A percentile compares a stretch with the other conserved stretches of the same genome.
These are phyloP conservation scores for Cercophora sp. DNA, from an alignment of 495 filamentous ascomycete genomes.

Conservation along the genomic window DNA sequence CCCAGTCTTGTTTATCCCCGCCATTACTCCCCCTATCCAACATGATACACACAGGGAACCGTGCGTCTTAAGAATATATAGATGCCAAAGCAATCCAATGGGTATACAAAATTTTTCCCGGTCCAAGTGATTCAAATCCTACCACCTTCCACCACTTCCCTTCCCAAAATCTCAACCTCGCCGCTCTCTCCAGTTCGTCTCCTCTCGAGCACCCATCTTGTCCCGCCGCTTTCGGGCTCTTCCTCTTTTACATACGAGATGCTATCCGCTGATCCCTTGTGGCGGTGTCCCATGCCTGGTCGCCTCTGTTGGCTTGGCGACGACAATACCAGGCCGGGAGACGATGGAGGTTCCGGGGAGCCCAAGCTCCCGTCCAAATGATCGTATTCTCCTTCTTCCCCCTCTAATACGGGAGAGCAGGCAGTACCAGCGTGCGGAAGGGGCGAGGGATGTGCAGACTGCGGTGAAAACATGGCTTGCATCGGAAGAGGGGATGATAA, in stretches of 20 bases:
- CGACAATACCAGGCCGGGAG: not conserved
- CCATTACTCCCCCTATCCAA: no score
- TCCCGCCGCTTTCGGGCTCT: slow-evolving; percentile 42
- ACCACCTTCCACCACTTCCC: slow-evolving; percentile 32
- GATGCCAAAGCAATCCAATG: not conserved
- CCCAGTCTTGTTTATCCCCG: no score
- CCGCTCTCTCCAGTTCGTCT: slow-evolving; percentile 50
- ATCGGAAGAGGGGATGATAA: slow-evolving; percentile 23
- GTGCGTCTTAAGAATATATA: not conserved
- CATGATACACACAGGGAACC: no score
- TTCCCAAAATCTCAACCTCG: slow-evolving; percentile 42
- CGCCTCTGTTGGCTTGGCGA: slow-evolving; percentile 3
- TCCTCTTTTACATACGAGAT: slow-evolving; percentile 55
- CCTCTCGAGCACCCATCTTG: slow-evolving; percentile 55
- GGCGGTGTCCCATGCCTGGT: slow-evolving; percentile 39
- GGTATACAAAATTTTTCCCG: not conserved
- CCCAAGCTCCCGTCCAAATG: not conserved
- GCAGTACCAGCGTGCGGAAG: not conserved
- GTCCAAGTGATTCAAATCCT: slow-evolving; percentile 21
- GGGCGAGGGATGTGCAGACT: slow-evolving; percentile 10
- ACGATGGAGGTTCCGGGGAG: no score
- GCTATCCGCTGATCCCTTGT: slow-evolving; percentile 50
- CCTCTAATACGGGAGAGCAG: slow-evolving; percentile 40
- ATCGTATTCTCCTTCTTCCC: slow-evolving; percentile 25
- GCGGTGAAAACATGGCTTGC: slow-evolving; percentile 10